These are phyloP conservation scores for Solanum infundibuliforme DNA, from an alignment of 257 asterid genomes.

Conservation along the genomic window DNA sequence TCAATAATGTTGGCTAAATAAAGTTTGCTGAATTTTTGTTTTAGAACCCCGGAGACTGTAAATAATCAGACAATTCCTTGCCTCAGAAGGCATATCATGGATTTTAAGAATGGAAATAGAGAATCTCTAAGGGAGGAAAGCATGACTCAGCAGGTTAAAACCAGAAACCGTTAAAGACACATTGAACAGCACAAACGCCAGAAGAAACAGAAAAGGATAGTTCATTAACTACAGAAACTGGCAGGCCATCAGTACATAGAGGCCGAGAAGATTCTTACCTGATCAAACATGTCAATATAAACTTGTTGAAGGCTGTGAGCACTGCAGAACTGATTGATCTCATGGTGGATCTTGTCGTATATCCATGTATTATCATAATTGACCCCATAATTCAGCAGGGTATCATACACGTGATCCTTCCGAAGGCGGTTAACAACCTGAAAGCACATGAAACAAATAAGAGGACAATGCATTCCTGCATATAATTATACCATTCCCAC, in stretches of 20 bases:
- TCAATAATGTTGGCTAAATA: background rate
- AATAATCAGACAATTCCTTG: background rate
- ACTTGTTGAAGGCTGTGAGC: constrained; percentile 93
- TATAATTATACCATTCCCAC: background rate
- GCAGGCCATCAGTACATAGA: background rate
- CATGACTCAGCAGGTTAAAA: background rate
- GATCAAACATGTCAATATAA: constrained; percentile 97
- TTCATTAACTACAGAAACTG: background rate
- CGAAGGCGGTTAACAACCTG: constrained; percentile 93
- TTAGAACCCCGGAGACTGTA: background rate
- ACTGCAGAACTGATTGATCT: constrained; percentile 98
- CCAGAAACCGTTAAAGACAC: background rate
- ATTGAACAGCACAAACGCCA: background rate
- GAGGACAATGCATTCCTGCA: background rate
- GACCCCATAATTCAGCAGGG: constrained; percentile 79
- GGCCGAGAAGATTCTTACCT: constrained; percentile 31
- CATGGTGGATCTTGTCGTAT: constrained; percentile 97
- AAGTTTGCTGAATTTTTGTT: background rate
- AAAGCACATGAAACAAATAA: background rate
- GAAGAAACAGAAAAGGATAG: background rate
- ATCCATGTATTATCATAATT: constrained; percentile 96
- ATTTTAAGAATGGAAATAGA: background rate
- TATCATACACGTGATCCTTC: constrained; percentile 73
- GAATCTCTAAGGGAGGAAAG: background rate
- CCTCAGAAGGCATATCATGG: background rate